Evolutionary conservation across 208 protist genomes (phyloP).

Genomic region (Phytomonas francai): DNA sequence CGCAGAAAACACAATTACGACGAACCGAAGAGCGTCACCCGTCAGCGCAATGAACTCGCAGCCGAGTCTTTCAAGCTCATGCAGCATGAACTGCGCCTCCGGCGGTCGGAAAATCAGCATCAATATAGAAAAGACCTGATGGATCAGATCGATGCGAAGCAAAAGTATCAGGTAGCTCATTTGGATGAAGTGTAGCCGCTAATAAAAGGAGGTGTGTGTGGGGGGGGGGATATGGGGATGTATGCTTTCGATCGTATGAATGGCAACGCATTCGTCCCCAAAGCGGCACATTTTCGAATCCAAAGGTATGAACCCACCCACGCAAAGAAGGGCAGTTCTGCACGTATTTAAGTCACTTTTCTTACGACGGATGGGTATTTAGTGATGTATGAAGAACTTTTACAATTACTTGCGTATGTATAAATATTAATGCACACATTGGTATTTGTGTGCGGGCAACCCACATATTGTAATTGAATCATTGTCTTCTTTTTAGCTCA

Average conservation of each 20-base stretch:
- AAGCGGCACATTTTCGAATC: too few relatives aligned
- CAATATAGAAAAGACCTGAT: conserved; percentile 72
- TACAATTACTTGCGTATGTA: too few relatives aligned
- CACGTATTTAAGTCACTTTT: too few relatives aligned
- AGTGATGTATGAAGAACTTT: too few relatives aligned
- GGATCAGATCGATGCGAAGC: conserved; percentile 62
- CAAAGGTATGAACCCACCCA: too few relatives aligned
- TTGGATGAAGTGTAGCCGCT: conserved; percentile 28
- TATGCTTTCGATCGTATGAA: background rate
- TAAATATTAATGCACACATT: too few relatives aligned
- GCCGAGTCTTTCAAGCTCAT: conserved; percentile 43
- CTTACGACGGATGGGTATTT: too few relatives aligned
- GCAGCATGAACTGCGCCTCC: conserved; percentile 46
- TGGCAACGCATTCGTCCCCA: too few relatives aligned
- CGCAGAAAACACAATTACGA: conserved; percentile 68
- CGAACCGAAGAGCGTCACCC: conserved; percentile 53
- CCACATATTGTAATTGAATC: too few relatives aligned
- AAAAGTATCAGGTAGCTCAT: conserved; percentile 55
- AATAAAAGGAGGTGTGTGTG: conserved; percentile 1
- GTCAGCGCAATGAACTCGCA: conserved; percentile 58
- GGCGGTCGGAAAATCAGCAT: conserved; percentile 28
- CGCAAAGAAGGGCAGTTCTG: too few relatives aligned
- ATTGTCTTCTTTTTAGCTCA: too few relatives aligned
- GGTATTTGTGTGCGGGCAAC: too few relatives aligned
- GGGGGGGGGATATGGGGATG: background rate